Percentiles rank a stretch among this genome's conserved stretches.
These are phyloP conservation scores for Nephelium lappaceum DNA, from an alignment of 345 rosid genomes.

Conservation along the genomic window DNA sequence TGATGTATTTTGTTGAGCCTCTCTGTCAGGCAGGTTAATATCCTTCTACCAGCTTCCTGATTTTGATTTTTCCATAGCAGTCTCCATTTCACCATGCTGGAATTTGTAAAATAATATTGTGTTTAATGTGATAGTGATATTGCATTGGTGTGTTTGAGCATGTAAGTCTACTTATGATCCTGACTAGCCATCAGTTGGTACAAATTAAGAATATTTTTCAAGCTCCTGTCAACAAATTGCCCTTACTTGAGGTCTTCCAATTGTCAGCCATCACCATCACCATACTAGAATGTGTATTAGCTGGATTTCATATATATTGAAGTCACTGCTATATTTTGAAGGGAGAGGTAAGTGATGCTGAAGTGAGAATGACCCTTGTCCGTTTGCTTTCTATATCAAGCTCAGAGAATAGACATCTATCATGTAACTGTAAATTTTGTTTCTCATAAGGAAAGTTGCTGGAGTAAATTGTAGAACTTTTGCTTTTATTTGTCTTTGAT, in stretches of 20 bases:
- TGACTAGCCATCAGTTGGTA: background rate
- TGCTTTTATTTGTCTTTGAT: background rate
- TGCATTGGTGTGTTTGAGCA: background rate
- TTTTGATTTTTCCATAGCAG: background rate
- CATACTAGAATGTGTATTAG: background rate
- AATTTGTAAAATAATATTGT: background rate
- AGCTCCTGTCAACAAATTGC: background rate
- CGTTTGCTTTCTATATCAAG: background rate
- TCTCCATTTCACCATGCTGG: background rate
- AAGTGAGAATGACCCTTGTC: background rate
- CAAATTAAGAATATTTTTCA: background rate
- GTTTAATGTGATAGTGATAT: background rate
- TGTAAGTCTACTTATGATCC: background rate
- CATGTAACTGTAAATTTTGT: too few species aligned
- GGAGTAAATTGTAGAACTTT: background rate
- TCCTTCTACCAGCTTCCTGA: background rate
- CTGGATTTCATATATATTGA: background rate
- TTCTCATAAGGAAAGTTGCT: background rate
- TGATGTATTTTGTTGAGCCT: background rate
- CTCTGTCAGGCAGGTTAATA: background rate
- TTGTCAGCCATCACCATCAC: background rate
- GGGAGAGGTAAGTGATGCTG: background rate
- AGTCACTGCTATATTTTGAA: background rate
- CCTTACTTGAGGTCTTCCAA: background rate
- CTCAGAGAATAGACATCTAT: background rate